Percentiles rank a stretch among this genome's conserved stretches.
These are phyloP conservation scores for Fragaria ananassa DNA, from an alignment of 306 rosid genomes.

Conservation along the genomic window DNA sequence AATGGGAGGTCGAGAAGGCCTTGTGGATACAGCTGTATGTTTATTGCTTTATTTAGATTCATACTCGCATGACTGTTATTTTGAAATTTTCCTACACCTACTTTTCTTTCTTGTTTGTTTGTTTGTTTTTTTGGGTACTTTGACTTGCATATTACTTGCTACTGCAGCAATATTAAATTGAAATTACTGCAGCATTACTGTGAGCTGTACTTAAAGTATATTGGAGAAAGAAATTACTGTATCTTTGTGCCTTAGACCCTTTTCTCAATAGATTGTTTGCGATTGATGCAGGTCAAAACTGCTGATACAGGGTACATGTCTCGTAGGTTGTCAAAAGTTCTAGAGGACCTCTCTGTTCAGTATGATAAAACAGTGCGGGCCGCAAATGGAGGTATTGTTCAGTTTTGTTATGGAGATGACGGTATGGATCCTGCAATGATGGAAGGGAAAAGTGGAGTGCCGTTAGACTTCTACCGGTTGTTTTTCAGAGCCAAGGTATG, in stretches of 20 bases:
- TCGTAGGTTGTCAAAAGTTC: constrained; percentile 78
- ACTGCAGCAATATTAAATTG: neutral
- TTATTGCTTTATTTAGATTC: constrained; percentile 1
- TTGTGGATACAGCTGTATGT: constrained; percentile 88
- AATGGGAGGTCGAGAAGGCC: constrained; percentile 98
- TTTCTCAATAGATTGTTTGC: constrained; percentile 15
- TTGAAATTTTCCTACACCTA: neutral
- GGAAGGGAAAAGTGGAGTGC: constrained; percentile 89
- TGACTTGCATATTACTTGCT: neutral
- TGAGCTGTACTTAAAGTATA: neutral
- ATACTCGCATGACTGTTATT: neutral
- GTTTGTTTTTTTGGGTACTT: neutral
- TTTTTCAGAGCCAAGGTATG: constrained; percentile 74
- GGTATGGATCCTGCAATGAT: constrained; percentile 93
- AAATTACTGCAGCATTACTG: neutral
- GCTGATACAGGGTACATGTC: constrained; percentile 99
- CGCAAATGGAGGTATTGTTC: constrained; percentile 70
- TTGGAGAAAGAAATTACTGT: neutral
- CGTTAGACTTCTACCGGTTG: constrained; percentile 75
- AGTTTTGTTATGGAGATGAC: constrained; percentile 91
- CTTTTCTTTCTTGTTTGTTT: neutral
- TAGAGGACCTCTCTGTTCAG: constrained; percentile 81
- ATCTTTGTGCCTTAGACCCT: constrained; percentile 10
- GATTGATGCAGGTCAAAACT: constrained; percentile 77
- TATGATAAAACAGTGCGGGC: constrained; percentile 83